Percentiles rank a stretch among this genome's conserved stretches.
These are phyloP conservation scores for Luffa aegyptiaca DNA, from an alignment of 306 rosid species.

Conservation along the genomic window DNA sequence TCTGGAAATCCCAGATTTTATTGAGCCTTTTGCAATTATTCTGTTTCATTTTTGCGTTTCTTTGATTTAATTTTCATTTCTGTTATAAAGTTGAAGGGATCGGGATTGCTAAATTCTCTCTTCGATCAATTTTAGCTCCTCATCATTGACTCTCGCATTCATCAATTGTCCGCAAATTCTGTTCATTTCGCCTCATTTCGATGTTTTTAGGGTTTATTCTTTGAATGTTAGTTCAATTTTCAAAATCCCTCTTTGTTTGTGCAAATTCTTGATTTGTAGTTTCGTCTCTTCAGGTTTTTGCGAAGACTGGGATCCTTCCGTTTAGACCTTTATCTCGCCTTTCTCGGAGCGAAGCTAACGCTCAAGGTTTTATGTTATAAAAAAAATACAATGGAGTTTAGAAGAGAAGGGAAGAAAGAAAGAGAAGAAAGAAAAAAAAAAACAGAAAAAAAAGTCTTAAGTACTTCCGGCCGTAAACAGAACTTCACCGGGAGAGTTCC, in stretches of 20 bases:
- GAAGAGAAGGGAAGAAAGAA: too few relatives aligned
- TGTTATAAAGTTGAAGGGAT: neutral
- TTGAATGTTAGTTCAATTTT: neutral
- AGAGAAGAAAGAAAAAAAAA: too few relatives aligned
- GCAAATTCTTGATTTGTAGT: neutral
- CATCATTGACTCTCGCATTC: neutral
- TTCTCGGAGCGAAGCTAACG: neutral
- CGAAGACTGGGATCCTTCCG: neutral
- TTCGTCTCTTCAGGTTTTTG: neutral
- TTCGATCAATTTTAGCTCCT: neutral
- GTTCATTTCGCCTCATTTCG: neutral
- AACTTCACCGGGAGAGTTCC: too few relatives aligned
- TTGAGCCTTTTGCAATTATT: neutral
- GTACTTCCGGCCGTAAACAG: too few relatives aligned
- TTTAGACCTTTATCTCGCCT: neutral
- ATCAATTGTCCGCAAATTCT: neutral
- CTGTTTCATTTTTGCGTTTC: neutral
- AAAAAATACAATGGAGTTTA: too few relatives aligned
- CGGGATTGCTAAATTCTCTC: neutral
- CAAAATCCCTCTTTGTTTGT: neutral
- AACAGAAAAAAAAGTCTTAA: too few relatives aligned
- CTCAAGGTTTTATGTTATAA: constrained; percentile 2
- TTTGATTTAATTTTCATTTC: neutral
- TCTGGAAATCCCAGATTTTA: neutral
- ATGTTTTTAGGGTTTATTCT: neutral